Percentiles rank a stretch among this genome's conserved stretches.
phyloP scores from a whole-genome alignment of 148 eudicot genomes.

The Cornus kousa region DNA sequence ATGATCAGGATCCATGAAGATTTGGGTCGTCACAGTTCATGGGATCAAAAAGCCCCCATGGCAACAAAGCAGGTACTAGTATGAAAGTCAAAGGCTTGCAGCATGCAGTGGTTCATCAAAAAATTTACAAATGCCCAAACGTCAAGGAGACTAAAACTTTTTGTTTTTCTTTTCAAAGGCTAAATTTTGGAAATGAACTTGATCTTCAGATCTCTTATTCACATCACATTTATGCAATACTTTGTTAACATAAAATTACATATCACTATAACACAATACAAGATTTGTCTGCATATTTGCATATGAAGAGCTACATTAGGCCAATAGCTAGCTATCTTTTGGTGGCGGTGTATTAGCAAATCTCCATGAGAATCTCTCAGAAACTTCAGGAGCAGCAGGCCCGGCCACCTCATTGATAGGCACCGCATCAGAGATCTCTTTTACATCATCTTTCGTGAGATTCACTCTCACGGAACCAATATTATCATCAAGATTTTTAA shows the following conservation, averaged over 20 bases:
- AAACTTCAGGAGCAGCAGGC: conserved; percentile 25
- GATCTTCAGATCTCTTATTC: not conserved
- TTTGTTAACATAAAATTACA: no score
- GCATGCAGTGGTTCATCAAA: not conserved
- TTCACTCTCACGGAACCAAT: conserved; percentile 32
- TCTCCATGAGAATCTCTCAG: conserved; percentile 29
- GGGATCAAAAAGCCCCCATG: not conserved
- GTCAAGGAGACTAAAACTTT: no score
- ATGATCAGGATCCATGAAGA: no score
- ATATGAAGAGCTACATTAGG: not conserved
- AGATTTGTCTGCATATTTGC: not conserved
- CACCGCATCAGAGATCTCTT: conserved; percentile 36
- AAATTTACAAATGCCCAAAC: not conserved
- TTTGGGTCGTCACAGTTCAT: no score
- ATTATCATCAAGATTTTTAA: conserved; percentile 34
- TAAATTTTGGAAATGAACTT: no score
- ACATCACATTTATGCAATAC: no score
- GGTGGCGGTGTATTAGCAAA: conserved; percentile 39
- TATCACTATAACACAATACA: not conserved
- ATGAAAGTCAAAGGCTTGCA: no score
- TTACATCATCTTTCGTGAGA: conserved; percentile 27
- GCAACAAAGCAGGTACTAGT: not conserved
- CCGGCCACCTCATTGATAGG: conserved; percentile 41
- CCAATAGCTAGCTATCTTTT: not conserved
- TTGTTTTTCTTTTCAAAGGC: not conserved